These are phyloP conservation scores for Paramecium sonneborni DNA, from an alignment of 73 alveolate species.

Conservation along the genomic window DNA sequence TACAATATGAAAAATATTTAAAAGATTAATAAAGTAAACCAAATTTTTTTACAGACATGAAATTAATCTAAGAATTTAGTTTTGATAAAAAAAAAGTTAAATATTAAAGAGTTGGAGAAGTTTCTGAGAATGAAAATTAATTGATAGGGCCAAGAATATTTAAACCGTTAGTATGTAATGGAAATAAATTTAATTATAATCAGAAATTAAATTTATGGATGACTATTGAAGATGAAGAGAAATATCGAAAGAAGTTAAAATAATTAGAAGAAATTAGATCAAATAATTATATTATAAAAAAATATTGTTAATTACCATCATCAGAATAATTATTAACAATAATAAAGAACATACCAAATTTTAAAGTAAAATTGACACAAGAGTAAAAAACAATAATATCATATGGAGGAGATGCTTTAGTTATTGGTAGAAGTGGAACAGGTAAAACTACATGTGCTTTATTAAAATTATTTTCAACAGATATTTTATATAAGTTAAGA, in stretches of 20 bases:
- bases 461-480: conserved; percentile 79
- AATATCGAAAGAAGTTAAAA: not conserved
- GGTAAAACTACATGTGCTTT: conserved; percentile 90
- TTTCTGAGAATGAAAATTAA: not conserved
- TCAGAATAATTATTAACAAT: conserved; percentile 60
- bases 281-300: conserved; percentile 1
- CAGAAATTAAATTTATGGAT: not conserved
- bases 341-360: conserved; percentile 65
- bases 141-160: not conserved
- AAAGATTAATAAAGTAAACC: not conserved
- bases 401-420: conserved; percentile 72
- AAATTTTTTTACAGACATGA: not conserved
- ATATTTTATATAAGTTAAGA: conserved; percentile 69
- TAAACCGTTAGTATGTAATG: not conserved
- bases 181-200: not conserved
- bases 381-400: conserved; percentile 73
- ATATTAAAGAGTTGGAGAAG: not conserved
- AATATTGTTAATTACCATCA: conserved; percentile 56
- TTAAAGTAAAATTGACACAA: conserved; percentile 66
- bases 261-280: not conserved
- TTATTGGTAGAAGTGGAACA: conserved; percentile 92
- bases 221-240: not conserved
- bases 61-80: not conserved
- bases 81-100: not conserved
- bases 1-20: not conserved